These are phyloP conservation scores for Plasmodium gonderi DNA, from an alignment of 169 alveolate species.

Conservation along the genomic window DNA sequence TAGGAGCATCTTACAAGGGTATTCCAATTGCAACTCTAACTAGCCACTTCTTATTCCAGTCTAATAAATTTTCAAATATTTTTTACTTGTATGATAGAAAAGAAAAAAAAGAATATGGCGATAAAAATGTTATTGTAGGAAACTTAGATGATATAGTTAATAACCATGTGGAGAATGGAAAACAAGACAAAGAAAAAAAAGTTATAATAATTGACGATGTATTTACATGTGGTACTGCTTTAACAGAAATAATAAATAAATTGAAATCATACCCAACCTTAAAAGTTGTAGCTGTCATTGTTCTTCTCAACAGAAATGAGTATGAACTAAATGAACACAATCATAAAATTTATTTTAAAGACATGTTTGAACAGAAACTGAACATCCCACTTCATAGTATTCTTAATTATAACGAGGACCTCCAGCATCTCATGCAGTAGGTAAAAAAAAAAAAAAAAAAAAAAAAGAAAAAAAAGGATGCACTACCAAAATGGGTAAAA, in stretches of 20 bases:
- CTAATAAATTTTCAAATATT: conserved; percentile 41
- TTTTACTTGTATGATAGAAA: conserved; percentile 66
- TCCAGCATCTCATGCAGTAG: neutral
- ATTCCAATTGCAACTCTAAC: conserved; percentile 52
- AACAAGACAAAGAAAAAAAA: neutral
- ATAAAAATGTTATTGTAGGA: conserved; percentile 18
- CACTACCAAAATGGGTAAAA: too few relatives aligned
- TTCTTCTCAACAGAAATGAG: conserved; percentile 52
- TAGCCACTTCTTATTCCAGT: conserved; percentile 34
- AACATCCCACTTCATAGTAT: conserved; percentile 25
- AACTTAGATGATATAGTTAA: conserved; percentile 1
- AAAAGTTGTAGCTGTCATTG: conserved; percentile 16
- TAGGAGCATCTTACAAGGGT: conserved; percentile 59
- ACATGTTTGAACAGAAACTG: conserved; percentile 15
- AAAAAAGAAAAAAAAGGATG: too few relatives aligned
- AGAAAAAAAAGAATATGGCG: conserved; percentile 69
- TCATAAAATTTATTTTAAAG: conserved; percentile 41
- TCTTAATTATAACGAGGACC: conserved; percentile 23
- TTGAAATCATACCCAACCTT: conserved; percentile 1
- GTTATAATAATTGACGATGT: conserved; percentile 53
- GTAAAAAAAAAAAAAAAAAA: neutral
- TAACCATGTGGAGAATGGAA: neutral
- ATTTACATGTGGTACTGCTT: conserved; percentile 62
- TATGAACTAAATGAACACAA: conserved; percentile 28
- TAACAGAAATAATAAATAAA: conserved; percentile 28